A percentile compares a stretch with the other conserved stretches of the same genome.
Evolutionary conservation across 176 grass and related monocot species (phyloP).

Genomic region (Oryza australiensis): DNA sequence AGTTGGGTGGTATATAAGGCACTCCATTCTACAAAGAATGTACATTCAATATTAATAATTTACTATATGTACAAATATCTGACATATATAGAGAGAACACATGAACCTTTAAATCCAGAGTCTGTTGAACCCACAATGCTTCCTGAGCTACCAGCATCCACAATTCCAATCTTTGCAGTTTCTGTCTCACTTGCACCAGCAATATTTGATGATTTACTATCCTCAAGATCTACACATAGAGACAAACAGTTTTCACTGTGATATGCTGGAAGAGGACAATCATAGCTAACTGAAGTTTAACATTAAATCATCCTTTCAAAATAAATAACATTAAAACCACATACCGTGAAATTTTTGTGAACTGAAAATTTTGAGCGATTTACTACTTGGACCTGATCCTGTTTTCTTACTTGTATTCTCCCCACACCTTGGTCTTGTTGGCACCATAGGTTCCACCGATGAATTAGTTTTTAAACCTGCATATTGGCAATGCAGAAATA

Average conservation of each 20-base stretch:
- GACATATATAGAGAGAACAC: background rate
- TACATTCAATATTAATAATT: background rate
- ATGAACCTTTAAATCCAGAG: constrained; percentile 26
- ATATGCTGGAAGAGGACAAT: background rate
- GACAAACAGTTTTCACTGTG: background rate
- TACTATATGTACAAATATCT: background rate
- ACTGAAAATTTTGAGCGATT: constrained; percentile 35
- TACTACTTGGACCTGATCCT: constrained; percentile 8
- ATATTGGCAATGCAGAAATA: constrained; percentile 19
- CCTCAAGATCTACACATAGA: constrained; percentile 19
- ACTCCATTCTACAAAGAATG: constrained; percentile 64
- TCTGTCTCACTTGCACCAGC: constrained; percentile 21
- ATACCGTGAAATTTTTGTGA: constrained; percentile 28
- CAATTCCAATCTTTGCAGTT: constrained; percentile 14
- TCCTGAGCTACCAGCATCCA: background rate
- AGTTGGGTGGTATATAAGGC: constrained; percentile 75
- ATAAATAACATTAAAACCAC: constrained; percentile 8
- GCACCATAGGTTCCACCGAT: constrained; percentile 6
- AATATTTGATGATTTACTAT: constrained; percentile 28
- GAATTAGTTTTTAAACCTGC: background rate
- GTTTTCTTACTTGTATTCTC: constrained; percentile 28
- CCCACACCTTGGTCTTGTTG: background rate
- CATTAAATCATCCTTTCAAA: background rate
- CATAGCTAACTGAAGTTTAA: constrained; percentile 1
- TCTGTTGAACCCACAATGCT: constrained; percentile 15